A percentile compares a stretch with the other conserved stretches of the same genome.
Evolutionary conservation across 305 asterid genomes (phyloP).

Genomic region (Solanum hybrid): DNA sequence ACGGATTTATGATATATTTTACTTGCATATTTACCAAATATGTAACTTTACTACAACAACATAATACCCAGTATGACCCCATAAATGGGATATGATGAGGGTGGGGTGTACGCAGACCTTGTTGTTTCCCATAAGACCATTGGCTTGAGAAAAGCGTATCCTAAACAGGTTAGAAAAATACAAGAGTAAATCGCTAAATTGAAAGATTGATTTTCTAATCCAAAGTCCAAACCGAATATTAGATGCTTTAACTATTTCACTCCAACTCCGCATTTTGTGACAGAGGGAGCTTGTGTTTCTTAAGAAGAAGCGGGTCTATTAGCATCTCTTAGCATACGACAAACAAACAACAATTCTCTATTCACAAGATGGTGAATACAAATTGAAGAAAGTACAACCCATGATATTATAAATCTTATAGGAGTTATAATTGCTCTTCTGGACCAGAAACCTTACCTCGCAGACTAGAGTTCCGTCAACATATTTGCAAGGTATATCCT

Average conservation of each 20-base stretch:
- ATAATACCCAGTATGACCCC: neutral
- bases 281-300: neutral
- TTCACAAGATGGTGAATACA: neutral
- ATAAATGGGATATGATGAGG: neutral
- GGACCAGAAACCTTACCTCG: slow-evolving; percentile 48
- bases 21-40: neutral
- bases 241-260: neutral
- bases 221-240: neutral
- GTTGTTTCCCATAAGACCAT: neutral
- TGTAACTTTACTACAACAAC: neutral
- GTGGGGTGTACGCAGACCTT: neutral
- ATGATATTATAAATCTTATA: neutral
- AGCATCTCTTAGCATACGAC: neutral
- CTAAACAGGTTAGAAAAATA: neutral
- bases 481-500: slow-evolving; percentile 85
- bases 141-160: neutral
- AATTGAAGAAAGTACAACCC: neutral
- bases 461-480: slow-evolving; percentile 70
- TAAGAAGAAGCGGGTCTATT: neutral
- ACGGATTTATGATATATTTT: neutral
- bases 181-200: neutral
- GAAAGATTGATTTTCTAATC: neutral
- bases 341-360: neutral
- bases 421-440: neutral
- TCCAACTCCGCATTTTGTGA: neutral